Evolutionary conservation across 176 grass and related monocot genomes (phyloP).

Genomic region (Elaeis guineensis): DNA sequence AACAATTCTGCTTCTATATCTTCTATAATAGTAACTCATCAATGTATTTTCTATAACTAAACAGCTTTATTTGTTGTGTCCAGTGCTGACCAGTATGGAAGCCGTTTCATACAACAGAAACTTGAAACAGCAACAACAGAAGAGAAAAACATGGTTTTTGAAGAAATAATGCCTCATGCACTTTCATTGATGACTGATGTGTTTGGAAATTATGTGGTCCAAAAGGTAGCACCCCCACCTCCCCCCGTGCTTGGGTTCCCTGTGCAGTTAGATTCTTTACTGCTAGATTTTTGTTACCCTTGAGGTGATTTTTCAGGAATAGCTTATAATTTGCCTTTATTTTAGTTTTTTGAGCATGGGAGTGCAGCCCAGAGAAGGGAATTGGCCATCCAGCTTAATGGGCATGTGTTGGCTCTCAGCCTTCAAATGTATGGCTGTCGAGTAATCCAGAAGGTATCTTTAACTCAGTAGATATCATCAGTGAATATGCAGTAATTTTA

Average conservation of each 20-base stretch:
- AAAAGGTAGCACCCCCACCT: slow-evolving; percentile 14
- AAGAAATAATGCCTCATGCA: slow-evolving; percentile 18
- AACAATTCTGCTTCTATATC: too few species aligned
- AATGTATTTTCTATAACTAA: too few species aligned
- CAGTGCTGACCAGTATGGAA: slow-evolving; percentile 33
- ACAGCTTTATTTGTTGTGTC: not conserved
- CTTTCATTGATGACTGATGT: slow-evolving; percentile 18
- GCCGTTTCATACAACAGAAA: slow-evolving; percentile 35
- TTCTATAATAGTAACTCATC: too few species aligned
- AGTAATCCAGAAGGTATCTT: slow-evolving; percentile 28
- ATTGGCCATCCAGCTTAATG: slow-evolving; percentile 8
- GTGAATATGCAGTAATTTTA: too few species aligned
- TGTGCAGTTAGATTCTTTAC: too few species aligned
- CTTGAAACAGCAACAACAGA: slow-evolving; percentile 20
- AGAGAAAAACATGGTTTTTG: slow-evolving; percentile 25
- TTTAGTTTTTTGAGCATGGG: slow-evolving; percentile 21
- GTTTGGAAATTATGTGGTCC: slow-evolving; percentile 39
- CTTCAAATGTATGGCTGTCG: slow-evolving; percentile 32
- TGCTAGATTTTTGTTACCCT: too few species aligned
- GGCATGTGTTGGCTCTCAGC: slow-evolving; percentile 18
- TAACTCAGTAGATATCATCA: too few species aligned
- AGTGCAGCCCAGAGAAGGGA: slow-evolving; percentile 17
- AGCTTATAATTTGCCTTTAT: not conserved
- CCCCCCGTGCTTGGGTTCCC: too few species aligned
- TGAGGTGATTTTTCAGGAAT: too few species aligned